phyloP scores from a whole-genome alignment of 768 basidiomycete genomes.

The Suillus ampliporus region DNA sequence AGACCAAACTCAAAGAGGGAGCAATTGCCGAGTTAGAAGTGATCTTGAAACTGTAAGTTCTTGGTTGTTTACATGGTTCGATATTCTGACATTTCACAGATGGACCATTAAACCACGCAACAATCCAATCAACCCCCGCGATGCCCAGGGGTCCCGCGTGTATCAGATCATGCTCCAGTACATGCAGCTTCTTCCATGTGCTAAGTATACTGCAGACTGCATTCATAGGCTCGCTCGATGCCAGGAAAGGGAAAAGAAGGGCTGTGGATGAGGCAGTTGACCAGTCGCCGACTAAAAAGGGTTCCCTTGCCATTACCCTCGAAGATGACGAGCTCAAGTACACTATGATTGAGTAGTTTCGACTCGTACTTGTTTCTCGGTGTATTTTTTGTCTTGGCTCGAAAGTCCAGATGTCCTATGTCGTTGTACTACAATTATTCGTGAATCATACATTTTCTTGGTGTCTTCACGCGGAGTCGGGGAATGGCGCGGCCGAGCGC shows the following conservation, averaged over 20 bases:
- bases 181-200: neutral
- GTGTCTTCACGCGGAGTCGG: no score
- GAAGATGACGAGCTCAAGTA: no score
- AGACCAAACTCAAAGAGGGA: conserved; percentile 1
- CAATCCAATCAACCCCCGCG: no score
- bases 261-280: neutral
- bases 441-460: no score
- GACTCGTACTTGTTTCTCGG: no score
- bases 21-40: neutral
- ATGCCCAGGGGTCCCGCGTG: no score
- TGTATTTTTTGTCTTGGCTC: no score
- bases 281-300: no score
- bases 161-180: neutral
- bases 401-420: neutral
- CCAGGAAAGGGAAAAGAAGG: neutral
- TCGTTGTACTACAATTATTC: no score
- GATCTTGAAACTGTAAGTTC: neutral
- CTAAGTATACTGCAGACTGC: neutral
- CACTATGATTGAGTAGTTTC: no score
- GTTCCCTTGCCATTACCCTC: no score
- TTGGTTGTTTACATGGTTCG: neutral
- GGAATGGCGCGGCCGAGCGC: no score
- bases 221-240: neutral
- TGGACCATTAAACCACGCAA: neutral
- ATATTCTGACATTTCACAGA: neutral